Conservation (phyloP, 352 stramenopile species). For the Aphanomyces cochlioides region DNA sequence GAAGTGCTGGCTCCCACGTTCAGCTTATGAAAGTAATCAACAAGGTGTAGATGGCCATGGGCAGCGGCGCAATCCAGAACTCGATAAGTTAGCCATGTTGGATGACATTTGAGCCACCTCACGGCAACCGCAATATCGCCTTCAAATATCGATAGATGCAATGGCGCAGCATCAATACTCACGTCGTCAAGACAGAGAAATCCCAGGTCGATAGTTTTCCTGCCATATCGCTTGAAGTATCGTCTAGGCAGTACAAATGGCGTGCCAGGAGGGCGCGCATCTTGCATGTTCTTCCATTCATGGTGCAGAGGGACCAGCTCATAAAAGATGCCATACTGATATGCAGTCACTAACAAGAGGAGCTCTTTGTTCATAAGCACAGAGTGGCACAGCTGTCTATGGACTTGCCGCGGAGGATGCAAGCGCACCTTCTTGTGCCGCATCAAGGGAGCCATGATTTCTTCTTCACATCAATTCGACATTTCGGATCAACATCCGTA, state of each 20-base stretch:
- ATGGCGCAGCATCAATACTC: background rate
- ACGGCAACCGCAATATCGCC: background rate
- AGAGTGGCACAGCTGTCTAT: background rate
- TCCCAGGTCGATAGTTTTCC: conserved; percentile 1
- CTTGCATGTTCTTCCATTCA: conserved; percentile 3
- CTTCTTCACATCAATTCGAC: too few species aligned
- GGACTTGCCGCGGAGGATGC: background rate
- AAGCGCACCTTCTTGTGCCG: background rate
- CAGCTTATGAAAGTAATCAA: conserved; percentile 4
- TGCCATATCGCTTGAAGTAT: conserved; percentile 17
- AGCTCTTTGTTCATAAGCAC: conserved; percentile 20
- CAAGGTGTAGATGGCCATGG: conserved; percentile 17
- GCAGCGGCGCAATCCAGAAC: conserved; percentile 18
- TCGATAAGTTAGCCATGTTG: conserved; percentile 10
- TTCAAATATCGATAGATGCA: conserved; percentile 28
- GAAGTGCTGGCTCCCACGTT: background rate
- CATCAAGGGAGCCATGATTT: too few species aligned
- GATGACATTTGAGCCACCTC: conserved; percentile 17
- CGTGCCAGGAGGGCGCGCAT: conserved; percentile 8
- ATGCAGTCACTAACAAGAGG: background rate
- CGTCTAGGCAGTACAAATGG: conserved; percentile 15
- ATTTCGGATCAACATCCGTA: too few species aligned
- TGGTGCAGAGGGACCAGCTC: background rate
- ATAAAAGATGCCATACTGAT: conserved; percentile 23
- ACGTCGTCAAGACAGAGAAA: conserved; percentile 20